Conservation (phyloP, 1,284 basidiomycete genomes). For the Entoloma clypeatum region DNA sequence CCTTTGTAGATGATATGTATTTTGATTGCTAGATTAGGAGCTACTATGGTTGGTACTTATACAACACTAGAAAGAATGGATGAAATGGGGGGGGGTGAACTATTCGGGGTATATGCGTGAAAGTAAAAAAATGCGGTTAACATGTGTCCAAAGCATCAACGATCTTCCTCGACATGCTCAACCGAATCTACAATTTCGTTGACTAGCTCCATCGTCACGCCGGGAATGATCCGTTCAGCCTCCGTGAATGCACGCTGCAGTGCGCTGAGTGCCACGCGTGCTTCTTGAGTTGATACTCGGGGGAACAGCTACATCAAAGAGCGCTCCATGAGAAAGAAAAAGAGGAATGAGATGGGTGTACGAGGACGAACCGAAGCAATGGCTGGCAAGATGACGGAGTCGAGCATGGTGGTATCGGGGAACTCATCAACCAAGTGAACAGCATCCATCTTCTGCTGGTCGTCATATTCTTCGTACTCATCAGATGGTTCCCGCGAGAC, state of each 20-base stretch:
- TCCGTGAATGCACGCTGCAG: constrained; percentile 89
- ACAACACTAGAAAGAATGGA: constrained; percentile 17
- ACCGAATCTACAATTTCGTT: constrained; percentile 89
- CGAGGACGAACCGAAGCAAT: constrained; percentile 75
- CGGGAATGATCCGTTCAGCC: constrained; percentile 85
- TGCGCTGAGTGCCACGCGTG: constrained; percentile 76
- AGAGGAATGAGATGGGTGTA: constrained; percentile 6
- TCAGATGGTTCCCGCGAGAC: constrained; percentile 50
- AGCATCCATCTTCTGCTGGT: constrained; percentile 44
- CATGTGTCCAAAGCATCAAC: constrained; percentile 23
- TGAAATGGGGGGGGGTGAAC: constrained; percentile 7
- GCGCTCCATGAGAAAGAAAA: constrained; percentile 10
- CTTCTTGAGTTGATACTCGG: constrained; percentile 84
- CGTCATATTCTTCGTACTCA: constrained; percentile 67
- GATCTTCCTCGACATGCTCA: constrained; percentile 78
- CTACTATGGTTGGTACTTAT: constrained; percentile 18
- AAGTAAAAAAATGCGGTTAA: background rate
- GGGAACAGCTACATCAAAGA: constrained; percentile 67
- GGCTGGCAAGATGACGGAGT: constrained; percentile 91
- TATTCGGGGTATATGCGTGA: constrained; percentile 12
- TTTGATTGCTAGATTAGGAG: constrained; percentile 17
- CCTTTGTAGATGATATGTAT: background rate
- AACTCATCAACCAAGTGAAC: constrained; percentile 59
- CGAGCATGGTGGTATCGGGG: constrained; percentile 85
- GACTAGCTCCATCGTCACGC: constrained; percentile 76